Conservation (phyloP, 2,329 filamentous ascomycete species). For the Scleromitrula shiraiana region DNA sequence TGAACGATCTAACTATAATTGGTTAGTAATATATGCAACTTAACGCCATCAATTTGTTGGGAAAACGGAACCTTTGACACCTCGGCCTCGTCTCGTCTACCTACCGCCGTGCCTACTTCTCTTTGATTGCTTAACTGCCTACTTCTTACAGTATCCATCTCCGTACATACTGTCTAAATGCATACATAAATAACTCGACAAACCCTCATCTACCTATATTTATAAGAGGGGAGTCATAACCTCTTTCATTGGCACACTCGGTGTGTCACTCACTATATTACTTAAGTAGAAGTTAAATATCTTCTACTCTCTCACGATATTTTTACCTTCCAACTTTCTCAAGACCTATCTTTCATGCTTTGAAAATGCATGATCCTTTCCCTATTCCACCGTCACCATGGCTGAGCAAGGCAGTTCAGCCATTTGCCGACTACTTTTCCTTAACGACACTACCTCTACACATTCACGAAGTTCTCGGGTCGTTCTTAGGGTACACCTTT, state of each 20-base stretch:
- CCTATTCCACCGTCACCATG: conserved; percentile 51
- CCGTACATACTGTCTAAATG: not conserved
- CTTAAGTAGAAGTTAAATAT: conserved; percentile 1
- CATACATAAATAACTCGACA: conserved; percentile 7
- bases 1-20: too few relatives aligned
- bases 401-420: conserved; percentile 47
- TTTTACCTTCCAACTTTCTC: not conserved
- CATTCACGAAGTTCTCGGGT: conserved; percentile 65
- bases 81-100: too few relatives aligned
- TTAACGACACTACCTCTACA: conserved; percentile 65
- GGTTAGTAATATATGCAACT: not conserved
- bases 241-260: not conserved
- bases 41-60: conserved; percentile 3
- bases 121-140: not conserved
- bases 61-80: conserved; percentile 5
- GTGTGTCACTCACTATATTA: too few relatives aligned
- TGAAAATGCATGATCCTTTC: conserved; percentile 47
- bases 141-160: not conserved
- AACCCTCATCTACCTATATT: too few relatives aligned
- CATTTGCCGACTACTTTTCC: conserved; percentile 52
- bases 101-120: too few relatives aligned
- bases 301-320: not conserved
- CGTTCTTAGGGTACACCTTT: conserved; percentile 60
- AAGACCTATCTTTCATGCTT: not conserved
- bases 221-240: not conserved